phyloP scores from a whole-genome alignment of 202 grass and related monocot genomes.

The Zoysia matrella region DNA sequence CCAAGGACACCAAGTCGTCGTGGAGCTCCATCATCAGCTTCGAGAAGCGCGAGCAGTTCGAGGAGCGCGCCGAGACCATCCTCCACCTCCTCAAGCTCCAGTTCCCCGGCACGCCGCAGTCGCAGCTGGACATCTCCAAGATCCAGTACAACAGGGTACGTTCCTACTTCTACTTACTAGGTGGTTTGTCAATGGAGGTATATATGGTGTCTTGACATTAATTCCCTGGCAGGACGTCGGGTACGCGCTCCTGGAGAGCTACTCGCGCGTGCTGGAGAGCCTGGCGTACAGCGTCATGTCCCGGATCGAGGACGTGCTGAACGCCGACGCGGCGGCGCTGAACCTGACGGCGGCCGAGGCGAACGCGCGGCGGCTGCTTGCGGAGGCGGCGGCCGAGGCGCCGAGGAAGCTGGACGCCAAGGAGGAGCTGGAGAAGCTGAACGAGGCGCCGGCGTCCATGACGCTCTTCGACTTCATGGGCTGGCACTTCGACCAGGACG shows the following conservation, averaged over 20 bases:
- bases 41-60: constrained; percentile 97
- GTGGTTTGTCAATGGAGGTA: too few relatives aligned
- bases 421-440: constrained; percentile 89
- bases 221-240: constrained; percentile 66
- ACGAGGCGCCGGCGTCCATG: constrained; percentile 72
- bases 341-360: constrained; percentile 61
- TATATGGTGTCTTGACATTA: too few relatives aligned
- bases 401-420: constrained; percentile 67
- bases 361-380: constrained; percentile 36
- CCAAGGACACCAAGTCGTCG: constrained; percentile 84
- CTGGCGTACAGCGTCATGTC: constrained; percentile 86
- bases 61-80: constrained; percentile 96
- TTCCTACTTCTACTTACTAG: too few relatives aligned
- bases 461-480: constrained; percentile 97
- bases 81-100: constrained; percentile 89
- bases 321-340: constrained; percentile 68
- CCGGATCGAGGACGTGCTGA: constrained; percentile 80
- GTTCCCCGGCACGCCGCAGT: constrained; percentile 88
- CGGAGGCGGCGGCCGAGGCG: constrained; percentile 10
- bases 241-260: constrained; percentile 84
- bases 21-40: constrained; percentile 94
- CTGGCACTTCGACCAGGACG: constrained; percentile 86
- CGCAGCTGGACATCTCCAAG: constrained; percentile 90
- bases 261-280: constrained; percentile 90
- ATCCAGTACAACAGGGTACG: constrained; percentile 86